Evolutionary conservation across 2,329 filamentous ascomycete genomes (phyloP).

Genomic region (Epichloe gansuensis): DNA sequence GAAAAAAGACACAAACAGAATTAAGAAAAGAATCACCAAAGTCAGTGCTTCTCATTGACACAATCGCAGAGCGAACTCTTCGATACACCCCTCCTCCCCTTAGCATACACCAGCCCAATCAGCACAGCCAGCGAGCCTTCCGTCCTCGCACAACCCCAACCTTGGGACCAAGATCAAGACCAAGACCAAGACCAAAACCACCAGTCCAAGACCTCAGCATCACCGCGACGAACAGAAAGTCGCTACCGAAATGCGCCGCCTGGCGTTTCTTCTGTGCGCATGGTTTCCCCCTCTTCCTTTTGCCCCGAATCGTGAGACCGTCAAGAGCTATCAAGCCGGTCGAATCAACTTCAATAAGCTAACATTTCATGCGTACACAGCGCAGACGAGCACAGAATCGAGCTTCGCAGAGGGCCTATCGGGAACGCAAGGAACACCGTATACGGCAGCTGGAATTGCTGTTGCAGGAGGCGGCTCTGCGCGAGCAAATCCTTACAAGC

Average conservation of each 20-base stretch:
- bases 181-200: not conserved
- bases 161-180: not conserved
- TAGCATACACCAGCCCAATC: conserved; percentile 4
- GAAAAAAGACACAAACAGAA: too few species aligned
- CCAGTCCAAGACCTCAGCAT: not conserved
- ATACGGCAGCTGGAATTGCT: conserved; percentile 50
- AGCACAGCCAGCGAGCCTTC: conserved; percentile 8
- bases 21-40: too few species aligned
- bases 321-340: too few species aligned
- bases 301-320: too few species aligned
- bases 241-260: conserved; percentile 41
- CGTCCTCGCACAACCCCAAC: not conserved
- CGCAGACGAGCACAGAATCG: conserved; percentile 19
- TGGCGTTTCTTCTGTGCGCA: conserved; percentile 34
- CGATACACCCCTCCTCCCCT: too few species aligned
- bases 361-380: conserved; percentile 10
- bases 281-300: too few species aligned
- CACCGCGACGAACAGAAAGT: conserved; percentile 32
- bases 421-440: too few species aligned
- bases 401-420: too few species aligned
- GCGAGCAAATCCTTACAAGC: conserved; percentile 41
- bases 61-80: too few species aligned
- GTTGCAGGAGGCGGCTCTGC: conserved; percentile 36
- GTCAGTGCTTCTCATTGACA: too few species aligned
- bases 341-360: not conserved